Percentiles rank a stretch among this genome's conserved stretches.
phyloP scores from a whole-genome alignment of 1,139 yeast genomes.

The Saccharomyces hybrid region DNA sequence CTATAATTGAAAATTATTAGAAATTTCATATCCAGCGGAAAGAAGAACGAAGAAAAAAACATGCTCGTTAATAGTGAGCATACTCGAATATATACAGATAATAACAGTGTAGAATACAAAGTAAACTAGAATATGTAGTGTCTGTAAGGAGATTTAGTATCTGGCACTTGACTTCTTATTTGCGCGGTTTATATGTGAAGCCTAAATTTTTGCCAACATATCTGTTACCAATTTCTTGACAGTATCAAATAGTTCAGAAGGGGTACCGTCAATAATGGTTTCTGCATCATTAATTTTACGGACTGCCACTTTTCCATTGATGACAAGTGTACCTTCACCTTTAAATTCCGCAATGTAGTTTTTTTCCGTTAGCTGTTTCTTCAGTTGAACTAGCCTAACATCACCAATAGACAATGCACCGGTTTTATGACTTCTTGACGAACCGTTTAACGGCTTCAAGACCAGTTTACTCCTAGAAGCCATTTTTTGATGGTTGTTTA shows the following conservation, averaged over 20 bases:
- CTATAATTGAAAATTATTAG: not conserved
- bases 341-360: slow-evolving; percentile 79
- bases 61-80: not conserved
- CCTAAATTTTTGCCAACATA: slow-evolving; percentile 56
- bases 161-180: no score
- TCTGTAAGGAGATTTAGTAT: no score
- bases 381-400: slow-evolving; percentile 72
- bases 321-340: slow-evolving; percentile 87
- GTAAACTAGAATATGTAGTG: not conserved
- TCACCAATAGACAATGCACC: slow-evolving; percentile 73
- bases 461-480: slow-evolving; percentile 16
- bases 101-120: not conserved
- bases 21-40: not conserved
- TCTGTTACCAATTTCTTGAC: slow-evolving; percentile 73
- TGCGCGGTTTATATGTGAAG: not conserved
- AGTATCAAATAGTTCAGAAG: slow-evolving; percentile 67
- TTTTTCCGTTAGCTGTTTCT: slow-evolving; percentile 47
- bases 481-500: slow-evolving; percentile 9
- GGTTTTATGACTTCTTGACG: slow-evolving; percentile 6
- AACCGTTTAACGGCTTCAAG: slow-evolving; percentile 23
- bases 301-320: slow-evolving; percentile 69
- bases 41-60: not conserved
- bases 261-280: slow-evolving; percentile 73
- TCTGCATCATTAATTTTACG: slow-evolving; percentile 76
- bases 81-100: not conserved